These are phyloP conservation scores for Pseudonectria buxi DNA, from an alignment of 2,329 filamentous ascomycete species.

Conservation along the genomic window DNA sequence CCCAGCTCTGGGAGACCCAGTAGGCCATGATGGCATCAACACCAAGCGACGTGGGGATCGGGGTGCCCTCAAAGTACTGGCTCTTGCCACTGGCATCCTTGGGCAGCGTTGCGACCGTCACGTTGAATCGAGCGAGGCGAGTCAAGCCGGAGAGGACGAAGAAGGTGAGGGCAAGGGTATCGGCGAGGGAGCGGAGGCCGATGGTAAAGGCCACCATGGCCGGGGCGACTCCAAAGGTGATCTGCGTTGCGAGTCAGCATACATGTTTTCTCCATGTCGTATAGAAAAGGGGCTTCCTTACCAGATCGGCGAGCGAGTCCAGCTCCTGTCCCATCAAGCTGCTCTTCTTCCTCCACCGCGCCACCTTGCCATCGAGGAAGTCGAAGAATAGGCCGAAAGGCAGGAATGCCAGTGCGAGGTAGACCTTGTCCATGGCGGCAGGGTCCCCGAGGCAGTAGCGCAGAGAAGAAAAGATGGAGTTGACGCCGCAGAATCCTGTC, in stretches of 20 bases:
- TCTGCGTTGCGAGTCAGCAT: conserved; percentile 45
- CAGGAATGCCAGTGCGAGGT: conserved; percentile 77
- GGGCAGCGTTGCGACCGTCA: conserved; percentile 81
- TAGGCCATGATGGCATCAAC: conserved; percentile 82
- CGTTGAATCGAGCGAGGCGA: conserved; percentile 93
- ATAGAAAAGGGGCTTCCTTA: conserved; percentile 44
- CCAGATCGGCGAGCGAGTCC: conserved; percentile 90
- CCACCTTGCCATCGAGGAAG: conserved; percentile 95
- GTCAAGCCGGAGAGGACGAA: conserved; percentile 95
- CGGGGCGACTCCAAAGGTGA: conserved; percentile 91
- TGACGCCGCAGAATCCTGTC: conserved; percentile 63
- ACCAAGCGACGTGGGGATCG: conserved; percentile 82
- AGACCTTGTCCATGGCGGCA: conserved; percentile 61
- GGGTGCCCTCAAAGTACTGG: conserved; percentile 93
- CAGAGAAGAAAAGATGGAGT: conserved; percentile 93
- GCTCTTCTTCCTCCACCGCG: conserved; percentile 93
- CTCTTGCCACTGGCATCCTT: conserved; percentile 91
- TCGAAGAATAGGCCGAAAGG: conserved; percentile 95
- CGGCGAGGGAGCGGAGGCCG: conserved; percentile 74
- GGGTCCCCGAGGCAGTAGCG: conserved; percentile 80
- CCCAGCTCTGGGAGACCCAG: conserved; percentile 77
- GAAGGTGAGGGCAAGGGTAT: conserved; percentile 73
- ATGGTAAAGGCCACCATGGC: conserved; percentile 83
- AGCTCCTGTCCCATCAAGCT: conserved; percentile 97
- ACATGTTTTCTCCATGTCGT: no score